Percentiles rank a stretch among this genome's conserved stretches.
Evolutionary conservation across 1,139 yeast species (phyloP).

Genomic region (Nadsonia commutata): DNA sequence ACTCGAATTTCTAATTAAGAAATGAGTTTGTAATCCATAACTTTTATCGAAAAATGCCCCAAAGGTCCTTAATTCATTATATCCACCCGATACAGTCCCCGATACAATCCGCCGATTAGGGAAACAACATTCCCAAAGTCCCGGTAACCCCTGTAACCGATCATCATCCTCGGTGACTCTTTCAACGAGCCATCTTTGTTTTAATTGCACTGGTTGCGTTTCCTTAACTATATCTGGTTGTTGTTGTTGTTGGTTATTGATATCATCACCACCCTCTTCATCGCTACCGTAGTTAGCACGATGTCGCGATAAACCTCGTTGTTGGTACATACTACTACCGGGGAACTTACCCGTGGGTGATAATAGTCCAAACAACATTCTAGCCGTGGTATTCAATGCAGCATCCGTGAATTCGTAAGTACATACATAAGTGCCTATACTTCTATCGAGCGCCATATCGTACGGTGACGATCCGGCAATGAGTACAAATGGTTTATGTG

Average conservation of each 20-base stretch:
- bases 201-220: constrained; percentile 4
- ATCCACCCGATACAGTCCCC: constrained; percentile 16
- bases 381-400: constrained; percentile 36
- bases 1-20: constrained; percentile 46
- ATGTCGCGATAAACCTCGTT: constrained; percentile 13
- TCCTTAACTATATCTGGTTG: constrained; percentile 2
- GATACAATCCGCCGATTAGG: constrained; percentile 15
- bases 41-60: not conserved
- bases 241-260: constrained; percentile 7
- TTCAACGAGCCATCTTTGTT: constrained; percentile 44
- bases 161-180: constrained; percentile 39
- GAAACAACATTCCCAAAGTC: constrained; percentile 25
- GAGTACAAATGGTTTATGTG: constrained; percentile 42
- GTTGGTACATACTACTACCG: constrained; percentile 26
- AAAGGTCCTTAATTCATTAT: constrained; percentile 11
- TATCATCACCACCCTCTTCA: constrained; percentile 5
- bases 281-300: constrained; percentile 9
- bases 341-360: constrained; percentile 45
- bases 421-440: constrained; percentile 44
- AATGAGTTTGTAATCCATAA: constrained; percentile 25
- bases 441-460: constrained; percentile 42
- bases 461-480: constrained; percentile 56
- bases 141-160: constrained; percentile 31
- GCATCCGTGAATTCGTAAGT: constrained; percentile 46
- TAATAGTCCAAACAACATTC: constrained; percentile 40